Evolutionary conservation across 2,329 filamentous ascomycete species (phyloP), one percentile per base, ranked within the genome.

Genomic region (Cytospora piceae): DNA sequence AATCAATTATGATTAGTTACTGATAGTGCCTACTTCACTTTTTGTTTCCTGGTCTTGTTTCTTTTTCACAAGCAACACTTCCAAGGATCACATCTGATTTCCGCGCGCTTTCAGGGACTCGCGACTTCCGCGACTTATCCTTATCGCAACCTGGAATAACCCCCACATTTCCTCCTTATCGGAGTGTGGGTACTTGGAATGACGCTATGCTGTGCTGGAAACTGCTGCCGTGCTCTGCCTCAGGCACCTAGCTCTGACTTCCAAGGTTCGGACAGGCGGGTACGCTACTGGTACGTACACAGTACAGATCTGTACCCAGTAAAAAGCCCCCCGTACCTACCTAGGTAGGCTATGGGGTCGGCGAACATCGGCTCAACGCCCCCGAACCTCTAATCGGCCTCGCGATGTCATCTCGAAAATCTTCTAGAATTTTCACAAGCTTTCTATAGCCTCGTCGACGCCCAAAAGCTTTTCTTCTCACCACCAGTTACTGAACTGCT

Each of bases 381-480:
- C 59, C 31, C 46, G 31, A 55, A 53, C 46, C 46, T 49, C 46
- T 49, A 49, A 49, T 49, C 46, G 46, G 46, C 46, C 11, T 62
- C 52, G 60, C 60, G 60, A 62, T 62, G 60, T 62, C 60, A 62
- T 62, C 60, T 52, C 51, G 60, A 56, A 53, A 62, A 62, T 55
- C 54, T 62, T 62, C 60, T 62, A 52, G 60, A 62, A 56, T 37
- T 32, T 46, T n/a, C 60, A 55, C 4, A 51, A 64, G 56, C 49
- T 42, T 58, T 67, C 61, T 51, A 58, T 17, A 59, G 37, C 29
- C 53, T 64, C 14, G 57, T 46, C 37, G 34, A 29, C 59, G 39
- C 57, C 12, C n/a, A 57, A 53, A 56, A 39, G 20, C 51, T 49
- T 49, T 49, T 49, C n/a, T 6, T n/a, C 46, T 49, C 17, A 22